Base-by-base conservation (phyloP, 805 yeast genomes). In the Henningerozyma blattae region DNA sequence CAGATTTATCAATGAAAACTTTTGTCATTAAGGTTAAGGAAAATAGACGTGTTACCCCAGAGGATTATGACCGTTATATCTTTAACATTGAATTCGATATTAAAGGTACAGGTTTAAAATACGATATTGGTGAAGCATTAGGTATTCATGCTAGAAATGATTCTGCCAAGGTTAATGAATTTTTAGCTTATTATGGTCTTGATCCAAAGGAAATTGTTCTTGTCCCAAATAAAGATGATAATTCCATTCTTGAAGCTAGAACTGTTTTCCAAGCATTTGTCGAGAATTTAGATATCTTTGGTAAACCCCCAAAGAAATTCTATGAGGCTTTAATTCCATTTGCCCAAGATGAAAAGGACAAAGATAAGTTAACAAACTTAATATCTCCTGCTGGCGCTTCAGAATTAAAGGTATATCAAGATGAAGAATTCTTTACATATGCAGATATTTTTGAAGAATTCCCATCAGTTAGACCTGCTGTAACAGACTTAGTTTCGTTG, bases 61-160 rank as follows among this genome's bases (percentile, higher is more conserved):
- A 49, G 25, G 87, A 83, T 48, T 89, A 89, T 60, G 84, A 83
- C 41, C 83, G 97, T 65, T 82, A 89, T 61, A 87, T 89, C 48
- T 89, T 89, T 84, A 95, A 89, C 54, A 80, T 89, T 46, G 97
- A 89, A 62, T 85, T 89, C 46, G 97, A 89, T 55, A 72, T 78
- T 52, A 61, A 86, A 30, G 94, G 93, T 34, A 86, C 96, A 25
- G 95, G 94, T 18, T 67, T 89, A 53, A 83, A 75, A 32, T 89
- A 89, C 56, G 91, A 78, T 43, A 85, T 89, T 52, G 97, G 97
- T 56, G 97, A 89, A 67, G 95, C 97, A 15, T 72, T 89, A 40
- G 97, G 97, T 51, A 73, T 89, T 39, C 96, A 89, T 50, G 95
- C 94, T 32, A 77, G 89, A 52, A 89, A 89, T 64, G 70, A 75